Evolutionary conservation across 2,329 filamentous ascomycete species (phyloP).

Genomic region (Aspergillus neotritici): DNA sequence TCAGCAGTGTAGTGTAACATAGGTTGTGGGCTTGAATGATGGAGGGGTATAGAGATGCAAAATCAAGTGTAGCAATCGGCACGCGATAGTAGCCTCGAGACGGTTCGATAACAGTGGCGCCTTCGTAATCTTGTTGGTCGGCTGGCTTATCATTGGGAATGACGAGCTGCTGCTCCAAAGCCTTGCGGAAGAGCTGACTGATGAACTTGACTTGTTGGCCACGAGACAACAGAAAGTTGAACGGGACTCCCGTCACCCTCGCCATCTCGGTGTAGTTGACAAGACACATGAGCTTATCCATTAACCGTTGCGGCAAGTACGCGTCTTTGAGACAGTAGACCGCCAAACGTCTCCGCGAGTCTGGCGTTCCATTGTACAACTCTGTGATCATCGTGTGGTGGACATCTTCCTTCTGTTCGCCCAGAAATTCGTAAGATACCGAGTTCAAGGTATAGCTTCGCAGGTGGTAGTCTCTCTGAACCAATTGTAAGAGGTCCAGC

Average conservation of each 20-base stretch:
- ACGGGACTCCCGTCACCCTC: constrained; percentile 95
- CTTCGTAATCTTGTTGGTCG: constrained; percentile 86
- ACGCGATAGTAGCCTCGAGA: constrained; percentile 90
- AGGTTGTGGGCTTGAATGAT: constrained; percentile 99
- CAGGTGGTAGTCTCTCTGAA: constrained; percentile 90
- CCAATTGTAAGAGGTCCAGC: constrained; percentile 85
- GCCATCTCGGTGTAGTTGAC: constrained; percentile 99
- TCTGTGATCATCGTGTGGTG: constrained; percentile 99
- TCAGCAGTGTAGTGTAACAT: constrained; percentile 91
- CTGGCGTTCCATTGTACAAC: constrained; percentile 90
- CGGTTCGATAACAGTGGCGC: constrained; percentile 95
- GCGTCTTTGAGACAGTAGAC: constrained; percentile 98
- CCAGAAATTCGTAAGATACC: constrained; percentile 87
- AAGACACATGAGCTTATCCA: constrained; percentile 98
- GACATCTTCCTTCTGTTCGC: constrained; percentile 97
- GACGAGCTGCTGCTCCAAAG: constrained; percentile 84
- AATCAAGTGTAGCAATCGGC: constrained; percentile 94
- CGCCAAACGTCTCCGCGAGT: constrained; percentile 82
- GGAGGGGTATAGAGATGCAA: constrained; percentile 94
- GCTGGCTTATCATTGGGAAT: constrained; percentile 78
- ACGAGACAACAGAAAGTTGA: constrained; percentile 85
- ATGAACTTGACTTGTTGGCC: constrained; percentile 98
- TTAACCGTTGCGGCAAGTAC: constrained; percentile 84
- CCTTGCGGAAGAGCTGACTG: constrained; percentile 94
- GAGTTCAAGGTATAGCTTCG: constrained; percentile 97